phyloP scores from a whole-genome alignment of 2,329 filamentous ascomycete genomes.

The Epichloe gansuensis region DNA sequence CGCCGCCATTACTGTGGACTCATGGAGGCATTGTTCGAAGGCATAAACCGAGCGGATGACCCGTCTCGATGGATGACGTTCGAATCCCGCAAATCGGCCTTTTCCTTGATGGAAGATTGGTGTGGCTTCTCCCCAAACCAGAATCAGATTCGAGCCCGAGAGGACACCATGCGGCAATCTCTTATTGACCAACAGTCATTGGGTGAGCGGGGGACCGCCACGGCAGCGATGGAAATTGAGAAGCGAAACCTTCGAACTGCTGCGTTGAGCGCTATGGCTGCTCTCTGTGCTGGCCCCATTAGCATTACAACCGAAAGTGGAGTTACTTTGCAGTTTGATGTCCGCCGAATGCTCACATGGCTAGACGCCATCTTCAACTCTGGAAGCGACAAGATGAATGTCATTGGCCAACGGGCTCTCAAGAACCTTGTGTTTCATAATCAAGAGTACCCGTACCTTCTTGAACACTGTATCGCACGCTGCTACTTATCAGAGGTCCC shows the following conservation, averaged over 20 bases:
- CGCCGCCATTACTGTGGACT: constrained; percentile 89
- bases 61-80: constrained; percentile 94
- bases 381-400: constrained; percentile 79
- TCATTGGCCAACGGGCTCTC: constrained; percentile 76
- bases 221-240: constrained; percentile 91
- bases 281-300: constrained; percentile 75
- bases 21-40: constrained; percentile 85
- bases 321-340: constrained; percentile 78
- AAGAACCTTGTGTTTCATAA: constrained; percentile 88
- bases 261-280: constrained; percentile 88
- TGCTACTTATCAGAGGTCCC: constrained; percentile 74
- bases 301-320: constrained; percentile 81
- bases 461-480: constrained; percentile 81
- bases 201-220: constrained; percentile 66
- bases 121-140: constrained; percentile 94
- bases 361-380: constrained; percentile 90
- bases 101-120: constrained; percentile 98
- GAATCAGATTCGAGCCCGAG: constrained; percentile 63
- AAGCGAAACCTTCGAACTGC: constrained; percentile 84
- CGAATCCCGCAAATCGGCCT: constrained; percentile 87
- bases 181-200: constrained; percentile 67
- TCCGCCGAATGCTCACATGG: constrained; percentile 87
- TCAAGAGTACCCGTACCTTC: constrained; percentile 67
- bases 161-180: constrained; percentile 78
- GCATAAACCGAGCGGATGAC: constrained; percentile 73